These are phyloP conservation scores for Fusarium tjaetaba DNA, from an alignment of 2,329 filamentous ascomycete species.

Conservation along the genomic window DNA sequence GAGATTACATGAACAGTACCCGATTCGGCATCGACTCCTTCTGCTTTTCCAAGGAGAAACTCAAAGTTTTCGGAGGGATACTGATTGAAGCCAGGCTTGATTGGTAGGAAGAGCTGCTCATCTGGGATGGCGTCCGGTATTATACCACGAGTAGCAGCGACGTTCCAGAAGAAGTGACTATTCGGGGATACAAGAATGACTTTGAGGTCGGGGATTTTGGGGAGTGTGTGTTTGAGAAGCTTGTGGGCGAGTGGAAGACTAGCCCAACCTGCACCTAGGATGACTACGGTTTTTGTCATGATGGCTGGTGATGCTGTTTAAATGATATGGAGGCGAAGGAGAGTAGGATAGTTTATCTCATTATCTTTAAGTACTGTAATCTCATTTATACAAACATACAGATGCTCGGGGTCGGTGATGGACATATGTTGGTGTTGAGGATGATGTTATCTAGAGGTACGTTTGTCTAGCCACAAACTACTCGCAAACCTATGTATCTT, in stretches of 20 bases:
- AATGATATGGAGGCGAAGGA: background rate
- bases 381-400: background rate
- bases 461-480: fast-evolving
- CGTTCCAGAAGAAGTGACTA: constrained; percentile 65
- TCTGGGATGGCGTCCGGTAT: constrained; percentile 59
- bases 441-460: background rate
- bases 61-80: constrained; percentile 58
- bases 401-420: constrained; percentile 14
- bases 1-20: constrained; percentile 52
- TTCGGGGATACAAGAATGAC: constrained; percentile 65
- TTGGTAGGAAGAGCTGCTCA: constrained; percentile 58
- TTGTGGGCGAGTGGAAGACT: constrained; percentile 62
- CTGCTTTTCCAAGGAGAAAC: constrained; percentile 59
- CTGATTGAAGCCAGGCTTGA: constrained; percentile 56
- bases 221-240: constrained; percentile 59
- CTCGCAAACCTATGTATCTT: background rate
- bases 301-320: background rate
- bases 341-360: fast-evolving
- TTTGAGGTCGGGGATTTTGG: constrained; percentile 55
- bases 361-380: background rate
- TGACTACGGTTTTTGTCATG: constrained; percentile 62
- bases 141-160: constrained; percentile 64
- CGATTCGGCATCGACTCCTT: constrained; percentile 46
- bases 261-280: constrained; percentile 63
- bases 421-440: background rate